Base-by-base conservation (phyloP, 2,329 filamentous ascomycete species). In the Talaromyces sp. region DNA sequence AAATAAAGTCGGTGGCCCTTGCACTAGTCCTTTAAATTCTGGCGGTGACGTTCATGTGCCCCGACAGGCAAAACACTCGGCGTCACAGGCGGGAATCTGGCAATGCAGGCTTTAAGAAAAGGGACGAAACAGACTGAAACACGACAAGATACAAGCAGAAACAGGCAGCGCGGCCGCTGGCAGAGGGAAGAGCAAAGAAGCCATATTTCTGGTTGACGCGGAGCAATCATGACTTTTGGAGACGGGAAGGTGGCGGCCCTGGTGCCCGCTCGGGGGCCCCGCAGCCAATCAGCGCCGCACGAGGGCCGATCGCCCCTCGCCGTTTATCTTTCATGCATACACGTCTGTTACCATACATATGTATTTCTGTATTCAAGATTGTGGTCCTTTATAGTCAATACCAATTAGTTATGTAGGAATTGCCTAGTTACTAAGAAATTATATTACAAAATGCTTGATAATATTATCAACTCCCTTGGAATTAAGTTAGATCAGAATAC, bases 211-310 rank as follows among this genome's bases (percentile, higher is more conserved):
- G 49, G 49, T 46, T 46, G 43, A 24, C 11, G 43, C 21, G 14
- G 35, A 38, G 14, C 35, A 38, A 38, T 38, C 35, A 9, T 38
- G 35, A 38, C 35, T 38, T 38, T 31, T 55, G 29, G 29, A 41
- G 53, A 55, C 29, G 14, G 17, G 53, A 26, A 55, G 32, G 53
- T 55, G 53, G 53, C 53, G 53, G 53, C 27, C 19, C 14, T 38
- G 35, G 13, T 4, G 11, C 13, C 32, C 35, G 14, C 32, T 35
- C 32, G 32, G 32, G 32, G 3, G 1, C 13, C 19, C 27, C 32
- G 24, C 53, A 31, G n/a, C 58, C 58, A 59, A 59, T 59, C 58
- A 54, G 58, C 50, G 9, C 50, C 17, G 49, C 58, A 59, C 58
- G 58, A 46, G 58, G 58, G 43, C n/a, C 43, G 43, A 46, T 46